Base-by-base conservation (phyloP, 129 eudicot genomes). In the Calendula officinalis region DNA sequence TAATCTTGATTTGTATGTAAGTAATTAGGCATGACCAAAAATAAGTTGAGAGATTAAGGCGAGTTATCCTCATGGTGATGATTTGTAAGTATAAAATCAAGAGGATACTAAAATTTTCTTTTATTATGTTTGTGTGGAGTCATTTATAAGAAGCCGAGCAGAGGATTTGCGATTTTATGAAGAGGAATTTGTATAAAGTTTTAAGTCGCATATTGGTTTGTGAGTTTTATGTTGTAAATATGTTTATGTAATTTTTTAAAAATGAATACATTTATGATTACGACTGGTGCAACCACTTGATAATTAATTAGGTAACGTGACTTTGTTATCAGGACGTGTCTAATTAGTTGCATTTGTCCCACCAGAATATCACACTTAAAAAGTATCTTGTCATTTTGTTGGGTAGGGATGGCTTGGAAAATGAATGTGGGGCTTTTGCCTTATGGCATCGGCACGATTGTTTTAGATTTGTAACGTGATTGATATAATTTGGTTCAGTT, bases 71-170 rank as follows among this genome's bases (percentile, higher is more conserved):
- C 68, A 67, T 67, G 54, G 70, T 81, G 75, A 51, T 80, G 75
- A 62, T 69, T 69, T 75, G 87, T 83, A 83, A 81, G 75, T 80
- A 83, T 43, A 64, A 63, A 77, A 51, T 71, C 69, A 71, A 74
- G 72, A 73, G 76, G 81, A 64, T 55, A 59, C 64, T 62, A 30
- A 44, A 64, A 55, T 76, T 22, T 22, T 22, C 64, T 17, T 68
- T 56, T 72, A 66, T n/a, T 8, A 56, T 62, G 70, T 71, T 49
- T 49, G 32, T 72, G 66, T n/a, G 51, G 56, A 52, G 62, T 75
- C 72, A 37, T 74, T 46, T 58, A 68, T 58, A 22, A 22, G 30
- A 22, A 22, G 30, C 30, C 1, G 30, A 22, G 58, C 30, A 17
- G 39, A 22, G 30, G 30, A 22, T 22, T 70, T 74, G 82, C 81